Conservation (phyloP, 768 basidiomycete species). For the Chiua virens region DNA sequence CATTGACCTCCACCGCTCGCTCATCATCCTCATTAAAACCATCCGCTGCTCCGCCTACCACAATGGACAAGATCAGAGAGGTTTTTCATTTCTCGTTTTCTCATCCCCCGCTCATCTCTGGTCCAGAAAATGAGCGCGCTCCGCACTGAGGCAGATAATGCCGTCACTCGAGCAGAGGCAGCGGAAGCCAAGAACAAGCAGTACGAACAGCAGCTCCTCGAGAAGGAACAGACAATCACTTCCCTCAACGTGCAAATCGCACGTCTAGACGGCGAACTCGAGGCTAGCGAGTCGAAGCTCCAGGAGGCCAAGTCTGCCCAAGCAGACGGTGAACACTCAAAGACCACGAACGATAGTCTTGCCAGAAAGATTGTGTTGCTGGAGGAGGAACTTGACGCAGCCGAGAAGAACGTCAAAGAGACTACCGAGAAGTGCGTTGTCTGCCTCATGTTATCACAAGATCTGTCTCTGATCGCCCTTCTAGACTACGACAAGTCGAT, state of each 20-base stretch:
- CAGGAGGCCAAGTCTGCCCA: constrained; percentile 60
- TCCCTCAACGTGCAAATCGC: constrained; percentile 74
- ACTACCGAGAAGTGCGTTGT: constrained; percentile 88
- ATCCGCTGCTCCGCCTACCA: constrained; percentile 12
- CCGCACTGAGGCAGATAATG: constrained; percentile 82
- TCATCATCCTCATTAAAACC: background rate
- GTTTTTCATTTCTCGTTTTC: constrained; percentile 10
- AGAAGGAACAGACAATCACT: constrained; percentile 82
- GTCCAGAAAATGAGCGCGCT: constrained; percentile 71
- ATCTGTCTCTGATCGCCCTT: constrained; percentile 19
- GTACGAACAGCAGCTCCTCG: constrained; percentile 67
- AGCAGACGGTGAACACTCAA: constrained; percentile 69
- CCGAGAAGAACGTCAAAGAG: constrained; percentile 96
- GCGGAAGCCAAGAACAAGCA: constrained; percentile 86
- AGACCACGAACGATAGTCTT: constrained; percentile 71
- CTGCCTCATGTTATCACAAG: constrained; percentile 4
- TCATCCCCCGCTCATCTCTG: background rate
- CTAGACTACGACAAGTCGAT: constrained; percentile 91
- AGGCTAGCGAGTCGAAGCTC: constrained; percentile 69
- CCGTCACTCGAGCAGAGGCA: constrained; percentile 78
- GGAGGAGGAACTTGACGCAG: constrained; percentile 92
- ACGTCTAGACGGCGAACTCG: constrained; percentile 65
- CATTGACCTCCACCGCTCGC: constrained; percentile 2
- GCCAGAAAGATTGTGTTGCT: constrained; percentile 83
- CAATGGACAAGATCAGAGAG: constrained; percentile 53